Evolutionary conservation across 768 basidiomycete species (phyloP).

Genomic region (Podaxis rugospora): DNA sequence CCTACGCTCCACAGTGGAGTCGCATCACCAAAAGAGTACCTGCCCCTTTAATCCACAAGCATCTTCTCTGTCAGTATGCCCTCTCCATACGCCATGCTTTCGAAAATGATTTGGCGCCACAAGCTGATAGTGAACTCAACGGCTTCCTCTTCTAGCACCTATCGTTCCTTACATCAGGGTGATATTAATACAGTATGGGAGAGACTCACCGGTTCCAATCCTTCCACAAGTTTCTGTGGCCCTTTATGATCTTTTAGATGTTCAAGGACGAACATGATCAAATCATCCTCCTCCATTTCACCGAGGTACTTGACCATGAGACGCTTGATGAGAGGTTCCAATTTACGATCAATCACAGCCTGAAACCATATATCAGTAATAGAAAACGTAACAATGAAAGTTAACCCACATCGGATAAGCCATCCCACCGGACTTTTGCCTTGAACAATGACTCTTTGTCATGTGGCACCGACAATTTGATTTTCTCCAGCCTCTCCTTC

Average conservation of each 20-base stretch:
- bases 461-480: slow-evolving; percentile 66
- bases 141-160: slow-evolving; percentile 95
- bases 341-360: slow-evolving; percentile 79
- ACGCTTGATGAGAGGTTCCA: slow-evolving; percentile 79
- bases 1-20: slow-evolving; percentile 42
- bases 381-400: slow-evolving; percentile 11
- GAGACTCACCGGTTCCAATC: slow-evolving; percentile 79
- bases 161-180: slow-evolving; percentile 10
- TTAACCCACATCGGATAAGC: slow-evolving; percentile 71
- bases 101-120: slow-evolving; percentile 93
- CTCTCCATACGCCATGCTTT: slow-evolving; percentile 90
- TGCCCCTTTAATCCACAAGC: slow-evolving; percentile 60
- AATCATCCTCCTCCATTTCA: slow-evolving; percentile 89
- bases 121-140: slow-evolving; percentile 68
- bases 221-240: slow-evolving; percentile 82
- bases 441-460: slow-evolving; percentile 80
- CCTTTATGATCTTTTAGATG: slow-evolving; percentile 89
- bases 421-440: slow-evolving; percentile 88
- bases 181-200: neutral
- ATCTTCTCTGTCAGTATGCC: slow-evolving; percentile 83
- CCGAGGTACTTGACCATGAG: slow-evolving; percentile 87
- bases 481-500: slow-evolving; percentile 75
- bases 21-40: slow-evolving; percentile 19
- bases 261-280: slow-evolving; percentile 91
- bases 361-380: slow-evolving; percentile 26